Base-by-base conservation (phyloP, 1,139 yeast genomes). In the Tardiomyces digboiensis region DNA sequence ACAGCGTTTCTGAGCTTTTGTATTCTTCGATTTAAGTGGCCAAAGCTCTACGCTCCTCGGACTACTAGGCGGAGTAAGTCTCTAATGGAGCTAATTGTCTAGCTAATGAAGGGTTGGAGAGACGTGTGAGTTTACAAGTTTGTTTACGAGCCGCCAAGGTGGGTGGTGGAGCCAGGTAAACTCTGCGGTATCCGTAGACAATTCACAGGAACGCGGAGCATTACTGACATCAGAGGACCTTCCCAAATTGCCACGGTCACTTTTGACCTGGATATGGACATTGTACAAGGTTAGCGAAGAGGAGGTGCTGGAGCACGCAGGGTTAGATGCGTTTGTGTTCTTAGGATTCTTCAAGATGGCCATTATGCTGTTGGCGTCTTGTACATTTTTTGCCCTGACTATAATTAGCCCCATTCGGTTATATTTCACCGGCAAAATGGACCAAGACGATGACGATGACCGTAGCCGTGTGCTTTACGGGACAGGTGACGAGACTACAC, bases 311-410 rank as follows among this genome's bases (percentile, higher is more conserved):
- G 89, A 86, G 49, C 82, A 82, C 58, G 96, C 97, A 1, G 98
- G 98, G 0, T 67, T 91, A 39, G 98, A 91, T 65, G 97, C 97
- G 0, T 88, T 76, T 64, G 97, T 89, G 44, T 86, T 82, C 56
- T 66, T 86, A 22, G 82, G 84, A 14, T 86, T 86, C 61, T 87
- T 86, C 70, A 75, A 78, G 51, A 81, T 84, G 80, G 76, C 88
- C 36, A 81, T 85, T 46, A 75, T 75, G 56, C 71, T 81, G 33
- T 66, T 86, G 22, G 61, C 74, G 6, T 65, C 74, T 1, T 75
- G 85, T 56, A 70, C 82, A 1, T 50, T 82, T 1, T 72, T 83
- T 45, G 89, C 91, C 1, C 58, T 82, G 19, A 67, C 76, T 19
- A 70, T 86, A 19, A 76, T 86, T 37, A 80, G 87, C 13, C 95